Percentiles rank a stretch among this genome's conserved stretches.
These are phyloP conservation scores for Globisporangium emineosum DNA, from an alignment of 352 stramenopile species.

Conservation along the genomic window DNA sequence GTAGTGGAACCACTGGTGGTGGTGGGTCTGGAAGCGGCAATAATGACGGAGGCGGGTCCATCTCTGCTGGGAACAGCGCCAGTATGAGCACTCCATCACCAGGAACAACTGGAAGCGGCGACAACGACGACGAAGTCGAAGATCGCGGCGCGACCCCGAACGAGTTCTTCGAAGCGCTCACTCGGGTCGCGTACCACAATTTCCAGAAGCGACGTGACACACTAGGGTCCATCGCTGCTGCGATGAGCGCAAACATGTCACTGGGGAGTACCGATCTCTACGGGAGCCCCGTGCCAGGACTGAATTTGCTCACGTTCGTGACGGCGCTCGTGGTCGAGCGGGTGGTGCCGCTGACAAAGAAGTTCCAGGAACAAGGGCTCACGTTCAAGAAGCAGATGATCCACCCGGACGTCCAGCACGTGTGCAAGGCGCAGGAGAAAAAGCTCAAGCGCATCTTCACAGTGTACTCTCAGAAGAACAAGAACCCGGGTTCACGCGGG, in stretches of 20 bases:
- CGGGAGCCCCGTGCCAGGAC: background rate
- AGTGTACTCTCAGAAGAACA: slow-evolving; percentile 71
- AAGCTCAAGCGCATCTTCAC: slow-evolving; percentile 75
- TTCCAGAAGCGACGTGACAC: slow-evolving; percentile 61
- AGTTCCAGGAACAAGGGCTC: slow-evolving; percentile 75
- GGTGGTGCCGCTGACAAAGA: slow-evolving; percentile 66
- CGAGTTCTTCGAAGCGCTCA: slow-evolving; percentile 79
- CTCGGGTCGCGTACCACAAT: slow-evolving; percentile 65
- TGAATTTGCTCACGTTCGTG: slow-evolving; percentile 40
- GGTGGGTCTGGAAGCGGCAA: background rate
- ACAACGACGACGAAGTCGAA: slow-evolving; percentile 43
- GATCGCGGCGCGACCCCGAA: slow-evolving; percentile 69
- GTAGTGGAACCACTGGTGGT: background rate
- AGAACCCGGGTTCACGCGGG: slow-evolving; percentile 60
- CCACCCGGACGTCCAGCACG: slow-evolving; percentile 66
- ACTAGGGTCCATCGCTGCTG: slow-evolving; percentile 27
- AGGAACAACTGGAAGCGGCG: slow-evolving; percentile 4
- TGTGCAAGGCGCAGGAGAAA: slow-evolving; percentile 76
- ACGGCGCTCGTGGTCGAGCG: slow-evolving; percentile 62
- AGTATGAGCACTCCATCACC: background rate
- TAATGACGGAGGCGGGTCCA: background rate
- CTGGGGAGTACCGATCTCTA: background rate
- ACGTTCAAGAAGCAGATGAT: slow-evolving; percentile 87
- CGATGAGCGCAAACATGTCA: slow-evolving; percentile 28
- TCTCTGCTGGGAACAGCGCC: background rate